Percentiles rank a stretch among this genome's conserved stretches.
Evolutionary conservation across 116 monocot genomes (phyloP).

Genomic region (Cymodocea nodosa): DNA sequence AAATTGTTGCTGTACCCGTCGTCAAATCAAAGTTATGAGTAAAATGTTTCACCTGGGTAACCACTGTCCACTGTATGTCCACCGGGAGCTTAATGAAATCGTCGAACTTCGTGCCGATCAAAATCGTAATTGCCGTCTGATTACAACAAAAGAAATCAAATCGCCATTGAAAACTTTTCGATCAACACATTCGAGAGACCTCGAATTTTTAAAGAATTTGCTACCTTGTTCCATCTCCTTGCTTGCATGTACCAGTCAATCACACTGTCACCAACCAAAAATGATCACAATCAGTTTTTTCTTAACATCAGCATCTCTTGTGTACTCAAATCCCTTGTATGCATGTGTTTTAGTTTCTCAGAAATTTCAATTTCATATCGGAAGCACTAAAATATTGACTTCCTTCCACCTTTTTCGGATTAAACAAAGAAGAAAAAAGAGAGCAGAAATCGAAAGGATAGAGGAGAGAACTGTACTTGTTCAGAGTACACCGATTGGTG

Average conservation of each 20-base stretch:
- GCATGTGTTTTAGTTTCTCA: too few species aligned
- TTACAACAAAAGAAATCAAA: not conserved
- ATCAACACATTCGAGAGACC: too few species aligned
- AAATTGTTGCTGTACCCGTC: too few species aligned
- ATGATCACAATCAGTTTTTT: too few species aligned
- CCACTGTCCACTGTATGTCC: constrained; percentile 81
- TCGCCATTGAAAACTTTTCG: not conserved
- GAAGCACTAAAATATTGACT: not conserved
- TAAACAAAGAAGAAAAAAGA: not conserved
- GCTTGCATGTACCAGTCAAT: constrained; percentile 66
- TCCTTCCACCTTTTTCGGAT: too few species aligned
- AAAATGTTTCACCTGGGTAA: constrained; percentile 47
- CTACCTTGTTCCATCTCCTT: constrained; percentile 91
- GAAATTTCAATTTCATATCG: too few species aligned
- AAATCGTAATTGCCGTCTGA: constrained; percentile 72
- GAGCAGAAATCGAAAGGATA: not conserved
- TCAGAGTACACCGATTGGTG: constrained; percentile 63
- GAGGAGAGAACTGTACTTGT: constrained; percentile 30
- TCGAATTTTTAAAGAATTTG: not conserved
- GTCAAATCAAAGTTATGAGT: not conserved
- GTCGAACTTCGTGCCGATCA: constrained; percentile 95
- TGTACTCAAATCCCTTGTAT: too few species aligned
- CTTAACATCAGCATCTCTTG: too few species aligned
- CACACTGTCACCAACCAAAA: constrained; percentile 29
- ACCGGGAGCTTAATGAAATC: constrained; percentile 79